Conservation (phyloP, 2,329 filamentous ascomycete genomes). For the Trichoderma sp. region DNA sequence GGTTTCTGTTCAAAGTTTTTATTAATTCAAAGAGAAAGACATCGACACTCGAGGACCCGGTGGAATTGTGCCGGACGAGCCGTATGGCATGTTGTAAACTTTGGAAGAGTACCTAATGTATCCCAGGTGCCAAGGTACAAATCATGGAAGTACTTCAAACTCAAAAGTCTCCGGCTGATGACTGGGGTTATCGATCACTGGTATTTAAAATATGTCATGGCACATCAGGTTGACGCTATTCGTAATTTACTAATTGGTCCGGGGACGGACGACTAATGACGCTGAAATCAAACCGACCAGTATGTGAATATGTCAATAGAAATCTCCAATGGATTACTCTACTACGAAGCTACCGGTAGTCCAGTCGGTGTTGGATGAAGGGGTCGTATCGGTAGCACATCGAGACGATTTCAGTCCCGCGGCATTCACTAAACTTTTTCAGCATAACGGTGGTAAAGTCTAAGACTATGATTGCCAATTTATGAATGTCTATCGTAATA, state of each 20-base stretch:
- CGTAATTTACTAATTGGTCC: background rate
- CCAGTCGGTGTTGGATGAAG: no score
- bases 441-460: background rate
- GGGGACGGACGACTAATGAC: no score
- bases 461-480: background rate
- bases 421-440: no score
- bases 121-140: no score
- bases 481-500: background rate
- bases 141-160: background rate
- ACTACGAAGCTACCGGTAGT: rapidly evolving
- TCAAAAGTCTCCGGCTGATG: background rate
- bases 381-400: no score
- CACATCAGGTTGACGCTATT: rapidly evolving
- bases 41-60: no score
- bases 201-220: background rate
- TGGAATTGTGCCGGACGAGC: no score
- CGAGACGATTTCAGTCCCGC: no score
- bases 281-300: rapidly evolving
- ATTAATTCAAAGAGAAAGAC: no score
- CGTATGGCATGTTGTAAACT: no score
- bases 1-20: no score
- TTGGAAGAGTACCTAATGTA: no score
- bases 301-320: background rate
- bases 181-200: background rate
- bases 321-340: rapidly evolving